These are phyloP conservation scores for Solanum medicagineum DNA, from an alignment of 257 asterid species.

Conservation along the genomic window DNA sequence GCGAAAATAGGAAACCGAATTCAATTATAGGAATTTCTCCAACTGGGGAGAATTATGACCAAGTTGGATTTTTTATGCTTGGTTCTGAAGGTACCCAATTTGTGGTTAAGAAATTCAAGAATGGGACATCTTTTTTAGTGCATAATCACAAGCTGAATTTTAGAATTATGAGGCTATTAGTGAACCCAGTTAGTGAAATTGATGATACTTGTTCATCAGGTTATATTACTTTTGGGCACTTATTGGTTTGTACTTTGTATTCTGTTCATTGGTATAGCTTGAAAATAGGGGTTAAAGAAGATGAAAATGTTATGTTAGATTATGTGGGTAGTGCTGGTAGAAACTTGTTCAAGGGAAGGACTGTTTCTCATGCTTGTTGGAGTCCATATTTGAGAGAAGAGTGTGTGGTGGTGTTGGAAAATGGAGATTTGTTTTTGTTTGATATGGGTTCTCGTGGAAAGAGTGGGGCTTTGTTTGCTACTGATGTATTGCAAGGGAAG, in stretches of 20 bases:
- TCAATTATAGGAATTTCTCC: constrained; percentile 39
- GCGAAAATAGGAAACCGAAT: background rate
- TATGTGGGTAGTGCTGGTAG: constrained; percentile 29
- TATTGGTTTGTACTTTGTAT: constrained; percentile 52
- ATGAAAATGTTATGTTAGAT: constrained; percentile 17
- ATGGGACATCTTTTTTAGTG: constrained; percentile 2
- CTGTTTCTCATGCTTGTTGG: constrained; percentile 62
- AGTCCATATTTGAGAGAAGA: constrained; percentile 69
- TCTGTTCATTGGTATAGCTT: constrained; percentile 56
- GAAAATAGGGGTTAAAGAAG: constrained; percentile 2
- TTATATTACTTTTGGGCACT: constrained; percentile 26
- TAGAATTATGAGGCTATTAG: constrained; percentile 32
- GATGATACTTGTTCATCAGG: background rate
- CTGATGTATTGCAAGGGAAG: constrained; percentile 5
- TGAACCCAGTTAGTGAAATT: constrained; percentile 17
- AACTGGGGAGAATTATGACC: constrained; percentile 49
- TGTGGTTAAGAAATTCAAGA: constrained; percentile 5
- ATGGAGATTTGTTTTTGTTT: constrained; percentile 59
- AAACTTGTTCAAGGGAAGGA: constrained; percentile 27
- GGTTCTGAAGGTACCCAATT: constrained; percentile 16
- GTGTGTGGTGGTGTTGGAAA: constrained; percentile 58
- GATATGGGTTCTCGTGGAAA: constrained; percentile 24
- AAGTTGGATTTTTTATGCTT: constrained; percentile 45
- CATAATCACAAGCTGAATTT: constrained; percentile 21
- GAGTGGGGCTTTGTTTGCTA: background rate